Evolutionary conservation across 2,329 filamentous ascomycete genomes (phyloP).

Genomic region (Apiospora phragmitis): DNA sequence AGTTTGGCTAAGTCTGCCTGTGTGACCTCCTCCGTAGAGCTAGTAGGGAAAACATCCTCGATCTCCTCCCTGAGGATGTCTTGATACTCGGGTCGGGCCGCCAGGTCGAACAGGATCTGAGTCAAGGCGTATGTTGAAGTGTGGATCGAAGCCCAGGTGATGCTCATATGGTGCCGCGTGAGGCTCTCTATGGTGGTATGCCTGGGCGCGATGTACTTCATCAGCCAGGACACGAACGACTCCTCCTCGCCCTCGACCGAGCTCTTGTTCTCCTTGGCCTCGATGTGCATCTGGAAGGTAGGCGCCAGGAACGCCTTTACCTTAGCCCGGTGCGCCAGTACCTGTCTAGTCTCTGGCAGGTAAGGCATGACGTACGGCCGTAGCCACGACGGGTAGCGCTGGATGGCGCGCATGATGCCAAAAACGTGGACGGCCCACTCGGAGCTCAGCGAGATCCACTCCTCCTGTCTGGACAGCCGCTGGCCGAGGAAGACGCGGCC

Average conservation of each 20-base stretch:
- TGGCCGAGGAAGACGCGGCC: neutral
- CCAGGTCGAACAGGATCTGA: neutral
- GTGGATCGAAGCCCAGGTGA: neutral
- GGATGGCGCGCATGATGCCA: neutral
- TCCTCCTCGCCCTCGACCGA: neutral
- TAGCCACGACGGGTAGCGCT: neutral
- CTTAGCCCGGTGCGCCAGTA: neutral
- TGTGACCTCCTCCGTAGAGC: neutral
- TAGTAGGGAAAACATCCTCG: neutral
- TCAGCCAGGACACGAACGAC: neutral
- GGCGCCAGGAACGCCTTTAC: neutral
- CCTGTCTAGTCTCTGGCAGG: neutral
- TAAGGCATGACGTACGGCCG: neutral
- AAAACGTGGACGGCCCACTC: neutral
- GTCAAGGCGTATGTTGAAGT: conserved; percentile 1
- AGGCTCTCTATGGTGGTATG: neutral
- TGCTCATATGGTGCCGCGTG: neutral
- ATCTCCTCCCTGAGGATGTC: neutral
- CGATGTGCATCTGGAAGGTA: neutral
- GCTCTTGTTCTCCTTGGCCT: neutral
- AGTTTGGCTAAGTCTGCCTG: neutral
- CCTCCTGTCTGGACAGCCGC: neutral
- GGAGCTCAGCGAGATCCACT: conserved; percentile 1
- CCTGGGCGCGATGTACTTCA: conserved; percentile 3
- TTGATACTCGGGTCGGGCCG: neutral